Evolutionary conservation across 306 rosid genomes (phyloP), one percentile per base, ranked within the genome.

Genomic region (Prunus kanzakura): DNA sequence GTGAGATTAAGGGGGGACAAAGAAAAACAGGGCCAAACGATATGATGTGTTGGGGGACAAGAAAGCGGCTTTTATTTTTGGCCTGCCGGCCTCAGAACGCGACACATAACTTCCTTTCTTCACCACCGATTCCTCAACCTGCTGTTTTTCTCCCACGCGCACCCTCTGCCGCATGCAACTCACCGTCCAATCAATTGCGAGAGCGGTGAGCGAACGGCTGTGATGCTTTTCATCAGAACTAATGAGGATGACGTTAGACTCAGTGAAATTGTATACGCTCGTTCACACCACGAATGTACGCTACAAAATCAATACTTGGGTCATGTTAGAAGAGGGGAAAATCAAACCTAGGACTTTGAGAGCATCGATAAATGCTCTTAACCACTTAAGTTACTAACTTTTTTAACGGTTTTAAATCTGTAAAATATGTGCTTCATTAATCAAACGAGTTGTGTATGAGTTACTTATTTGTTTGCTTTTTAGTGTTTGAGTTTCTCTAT

Each of bases 1-100:
- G 73, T 60, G 55, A 56, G 8, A 19, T 19, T 10, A 9, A 4
- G 58, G 70, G 90, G 85, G 81, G 89, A 87, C 90, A 86, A 51
- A 47, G 81, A 81, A 84, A 86, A 88, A 72, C 79, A 72, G 68
- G 68, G 77, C 18, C 16, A 79, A 75, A 84, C 73, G 69, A 84
- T 63, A 83, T 77, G 86, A 89, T 79, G 84, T 77, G 82, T 55
- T 47, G 79, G 91, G 91, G 79, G 87, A 87, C 91, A 89, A 80
- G 86, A 87, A 85, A 87, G 84, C 76, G 83, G 76, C 84, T 85
- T 89, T 85, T 82, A 61, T 49, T 81, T 87, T 81, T 75, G 74
- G 77, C 23, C 71, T 85, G 88, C 80, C 87, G 81, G 86, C 41
- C 82, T 76, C 76, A 51, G 79, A 80, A 19, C 66, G 80, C 73